Evolutionary conservation across 2,329 filamentous ascomycete genomes (phyloP).

Genomic region (Neophaeococcomyces aloes): DNA sequence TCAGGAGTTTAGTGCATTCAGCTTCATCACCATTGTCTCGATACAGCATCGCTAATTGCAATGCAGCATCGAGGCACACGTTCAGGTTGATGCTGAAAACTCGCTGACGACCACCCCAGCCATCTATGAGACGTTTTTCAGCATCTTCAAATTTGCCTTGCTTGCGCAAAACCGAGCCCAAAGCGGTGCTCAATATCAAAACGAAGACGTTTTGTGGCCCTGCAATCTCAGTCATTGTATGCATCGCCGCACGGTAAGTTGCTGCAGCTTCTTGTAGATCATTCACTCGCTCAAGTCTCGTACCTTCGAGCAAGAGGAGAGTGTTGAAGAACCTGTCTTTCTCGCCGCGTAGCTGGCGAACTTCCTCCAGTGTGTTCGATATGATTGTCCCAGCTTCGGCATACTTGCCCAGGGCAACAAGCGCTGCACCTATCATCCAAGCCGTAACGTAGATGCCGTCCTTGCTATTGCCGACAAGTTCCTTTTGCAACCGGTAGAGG

Average conservation of each 20-base stretch:
- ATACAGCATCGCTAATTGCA: slow-evolving; percentile 2
- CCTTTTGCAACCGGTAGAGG: background rate
- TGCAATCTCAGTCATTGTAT: background rate
- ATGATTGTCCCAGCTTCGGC: background rate
- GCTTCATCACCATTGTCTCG: background rate
- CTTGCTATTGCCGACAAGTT: background rate
- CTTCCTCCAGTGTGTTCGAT: background rate
- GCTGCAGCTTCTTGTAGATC: background rate
- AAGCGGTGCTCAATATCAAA: background rate
- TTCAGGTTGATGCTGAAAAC: slow-evolving; percentile 2
- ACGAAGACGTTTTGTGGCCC: background rate
- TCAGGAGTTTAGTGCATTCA: background rate
- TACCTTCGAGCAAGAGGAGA: background rate
- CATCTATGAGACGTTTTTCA: background rate
- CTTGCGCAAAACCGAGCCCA: slow-evolving; percentile 7
- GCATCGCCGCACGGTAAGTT: background rate
- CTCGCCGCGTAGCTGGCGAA: background rate
- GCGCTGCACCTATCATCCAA: background rate
- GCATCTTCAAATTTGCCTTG: slow-evolving; percentile 1
- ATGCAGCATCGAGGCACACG: slow-evolving; percentile 1
- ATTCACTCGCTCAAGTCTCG: background rate
- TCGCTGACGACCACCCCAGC: background rate
- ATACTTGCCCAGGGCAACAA: background rate
- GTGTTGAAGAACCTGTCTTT: background rate
- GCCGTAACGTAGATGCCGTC: background rate